phyloP scores from a whole-genome alignment of 1,284 basidiomycete species.

The Thecaphora thlaspeos region DNA sequence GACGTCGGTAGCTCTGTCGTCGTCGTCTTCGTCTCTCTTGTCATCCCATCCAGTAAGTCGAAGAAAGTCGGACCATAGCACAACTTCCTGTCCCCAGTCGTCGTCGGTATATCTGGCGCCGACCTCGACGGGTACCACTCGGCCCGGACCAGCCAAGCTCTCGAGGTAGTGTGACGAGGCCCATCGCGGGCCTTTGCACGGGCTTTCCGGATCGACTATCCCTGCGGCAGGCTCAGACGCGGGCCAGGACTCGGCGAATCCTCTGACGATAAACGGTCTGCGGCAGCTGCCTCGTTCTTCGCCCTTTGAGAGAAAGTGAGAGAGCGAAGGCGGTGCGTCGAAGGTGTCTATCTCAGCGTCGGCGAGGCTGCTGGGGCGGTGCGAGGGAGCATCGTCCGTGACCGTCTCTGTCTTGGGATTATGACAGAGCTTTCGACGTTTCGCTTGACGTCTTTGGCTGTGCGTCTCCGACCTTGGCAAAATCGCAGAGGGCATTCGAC shows the following conservation, averaged over 20 bases:
- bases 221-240: slow-evolving; percentile 68
- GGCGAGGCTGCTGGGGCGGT: background rate
- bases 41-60: slow-evolving; percentile 62
- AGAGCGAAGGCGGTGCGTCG: background rate
- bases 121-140: slow-evolving; percentile 86
- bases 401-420: slow-evolving; percentile 1
- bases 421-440: too few relatives aligned
- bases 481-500: too few relatives aligned
- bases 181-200: slow-evolving; percentile 61
- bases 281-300: background rate
- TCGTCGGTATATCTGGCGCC: slow-evolving; percentile 78
- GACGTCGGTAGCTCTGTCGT: background rate
- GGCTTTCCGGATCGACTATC: too few relatives aligned
- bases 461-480: too few relatives aligned
- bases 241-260: slow-evolving; percentile 67
- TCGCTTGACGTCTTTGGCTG: too few relatives aligned
- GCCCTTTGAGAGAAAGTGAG: background rate
- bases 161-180: slow-evolving; percentile 22
- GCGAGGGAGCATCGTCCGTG: background rate
- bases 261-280: slow-evolving; percentile 72
- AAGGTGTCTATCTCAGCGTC: background rate
- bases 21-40: too few relatives aligned
- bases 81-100: slow-evolving; percentile 78
- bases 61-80: slow-evolving; percentile 77
- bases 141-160: slow-evolving; percentile 64